Conservation (phyloP, 352 stramenopile species). For the Phytophthora lateralis region DNA sequence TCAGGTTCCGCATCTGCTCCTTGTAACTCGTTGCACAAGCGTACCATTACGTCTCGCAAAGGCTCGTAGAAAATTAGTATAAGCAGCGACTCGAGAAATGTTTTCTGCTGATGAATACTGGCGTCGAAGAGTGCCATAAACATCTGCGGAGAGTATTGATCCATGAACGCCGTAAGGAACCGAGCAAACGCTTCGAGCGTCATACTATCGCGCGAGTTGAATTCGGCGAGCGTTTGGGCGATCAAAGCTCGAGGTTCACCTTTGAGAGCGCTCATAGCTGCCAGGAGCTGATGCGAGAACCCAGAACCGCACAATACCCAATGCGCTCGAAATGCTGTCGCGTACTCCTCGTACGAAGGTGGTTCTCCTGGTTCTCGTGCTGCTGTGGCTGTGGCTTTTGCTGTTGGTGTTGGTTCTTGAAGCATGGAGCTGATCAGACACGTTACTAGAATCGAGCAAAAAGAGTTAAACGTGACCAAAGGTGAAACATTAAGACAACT, state of each 20-base stretch:
- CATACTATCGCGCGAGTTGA: constrained; percentile 65
- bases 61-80: constrained; percentile 72
- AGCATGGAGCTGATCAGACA: constrained; percentile 57
- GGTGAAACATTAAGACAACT: background rate
- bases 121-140: constrained; percentile 58
- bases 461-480: background rate
- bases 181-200: constrained; percentile 63
- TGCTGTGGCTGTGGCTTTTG: constrained; percentile 27
- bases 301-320: constrained; percentile 65
- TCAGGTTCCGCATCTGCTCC: constrained; percentile 20
- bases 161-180: constrained; percentile 71
- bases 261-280: constrained; percentile 59
- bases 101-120: constrained; percentile 29
- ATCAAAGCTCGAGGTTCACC: constrained; percentile 30
- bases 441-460: constrained; percentile 35
- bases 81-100: constrained; percentile 62
- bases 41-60: constrained; percentile 61
- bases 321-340: constrained; percentile 59
- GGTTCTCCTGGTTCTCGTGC: constrained; percentile 38
- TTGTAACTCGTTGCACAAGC: constrained; percentile 55
- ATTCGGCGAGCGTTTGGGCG: constrained; percentile 41
- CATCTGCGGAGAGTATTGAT: constrained; percentile 63
- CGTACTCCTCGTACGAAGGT: constrained; percentile 70
- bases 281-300: constrained; percentile 67
- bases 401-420: constrained; percentile 39